Evolutionary conservation across 2,329 filamentous ascomycete species (phyloP), one percentile per base, ranked within the genome.

Genomic region (Nectriaceae sp.): DNA sequence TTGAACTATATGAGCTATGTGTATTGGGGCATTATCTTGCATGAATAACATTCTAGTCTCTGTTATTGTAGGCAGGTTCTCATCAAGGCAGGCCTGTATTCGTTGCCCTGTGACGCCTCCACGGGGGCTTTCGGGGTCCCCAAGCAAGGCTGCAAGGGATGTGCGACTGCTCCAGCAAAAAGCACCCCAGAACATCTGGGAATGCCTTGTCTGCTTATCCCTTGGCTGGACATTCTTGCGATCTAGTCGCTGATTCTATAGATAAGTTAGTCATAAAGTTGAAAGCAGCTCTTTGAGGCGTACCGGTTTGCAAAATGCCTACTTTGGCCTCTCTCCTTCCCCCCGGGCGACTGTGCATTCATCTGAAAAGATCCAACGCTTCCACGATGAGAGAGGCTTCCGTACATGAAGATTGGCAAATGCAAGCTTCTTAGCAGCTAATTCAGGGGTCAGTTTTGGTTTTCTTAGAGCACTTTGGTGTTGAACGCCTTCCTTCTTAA

Each of bases 11-110:
- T 11, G 1, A 24, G 29, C 26, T 36, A 15, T 52, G 41, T 47
- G 16, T 36, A 38, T 41, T 21, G 40, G n/a, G 5, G 44, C 41
- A 37, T 52, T 55, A 55, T 55, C 44, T 48, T 55, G 15, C 4
- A 39, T 29, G 21, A 52, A 49, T 15, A 44, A 41, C 35, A 21
- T 38, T 33, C 49, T 36, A 11, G 46, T 44, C 31, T 50, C 41
- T 29, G 21, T n/a, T 43, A 55, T 55, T 31, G 40, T 52, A 35
- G 35, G 44, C 5, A 55, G 42, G 18, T 50, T 19, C 15, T 47
- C 37, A 35, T 50, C 4, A 18, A 55, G 40, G 46, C 37, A 49
- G 33, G 22, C 38, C 15, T 47, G 42, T n/a, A 52, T 47, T 29
- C 18, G 10, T 16, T 29, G 46, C 10, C 35, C 40, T 13, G 40